Evolutionary conservation across 805 yeast species (phyloP), one percentile per base, ranked within the genome.

Genomic region (Starmerella bombi): DNA sequence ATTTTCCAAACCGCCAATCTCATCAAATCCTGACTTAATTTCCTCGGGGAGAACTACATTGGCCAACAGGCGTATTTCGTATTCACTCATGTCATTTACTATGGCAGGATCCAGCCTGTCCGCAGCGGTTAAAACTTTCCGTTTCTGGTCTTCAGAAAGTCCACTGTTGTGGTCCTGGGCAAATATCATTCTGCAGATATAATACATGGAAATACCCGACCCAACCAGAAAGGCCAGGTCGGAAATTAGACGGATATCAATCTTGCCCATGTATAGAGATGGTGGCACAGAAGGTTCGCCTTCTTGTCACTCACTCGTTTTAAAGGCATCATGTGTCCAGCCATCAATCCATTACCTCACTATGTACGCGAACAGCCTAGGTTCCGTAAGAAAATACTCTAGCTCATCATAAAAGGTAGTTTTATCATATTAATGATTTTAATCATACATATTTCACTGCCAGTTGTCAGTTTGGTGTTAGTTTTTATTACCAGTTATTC

Each of bases 1-100:
- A 10, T 65, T 65, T 40, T 82, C 91, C 29, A 91, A 65, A 0
- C 98, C 98, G 15, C 97, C 98, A 40, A 91, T 74, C 56, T 86
- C 94, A 15, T 66, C 67, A 58, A 91, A 91, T 10, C 73, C 66
- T 3, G 79, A 80, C 20, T 71, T 67, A 32, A 91, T 81, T 43
- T 85, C 96, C 2, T 75, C 77, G 0, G 97, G 94, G 1, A 83
- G 72, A 6, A 91, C 77, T 22, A 88, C 81, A 12, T 80, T 75
- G 12, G 80, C 75, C 42, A 91, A 62, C 2, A 91, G 71, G n/a
- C 74, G 65, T 46, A 73, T 72, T 57, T 91, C 98, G 58, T 91
- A 86, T 32, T 71, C 69, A 50, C 75, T 78, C 32, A 82, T 65
- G 7, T 66, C 69, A 8, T 77, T 56, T 28, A 64, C 64, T 40